A percentile compares a stretch with the other conserved stretches of the same genome.
Conservation (phyloP, 2,329 filamentous ascomycete species). For the Teratosphaeria destructans region DNA sequence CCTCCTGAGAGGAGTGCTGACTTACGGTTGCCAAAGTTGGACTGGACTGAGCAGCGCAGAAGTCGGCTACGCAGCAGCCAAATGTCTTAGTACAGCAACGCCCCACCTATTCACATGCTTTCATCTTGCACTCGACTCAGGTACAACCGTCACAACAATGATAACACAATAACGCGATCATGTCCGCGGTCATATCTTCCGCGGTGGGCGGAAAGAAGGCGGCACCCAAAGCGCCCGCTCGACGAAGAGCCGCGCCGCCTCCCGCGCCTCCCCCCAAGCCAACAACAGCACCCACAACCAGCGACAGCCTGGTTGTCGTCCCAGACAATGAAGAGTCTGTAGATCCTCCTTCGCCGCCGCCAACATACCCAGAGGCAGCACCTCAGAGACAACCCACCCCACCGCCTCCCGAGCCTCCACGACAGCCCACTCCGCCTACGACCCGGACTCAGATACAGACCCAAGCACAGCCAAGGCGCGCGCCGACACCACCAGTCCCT, state of each 20-base stretch:
- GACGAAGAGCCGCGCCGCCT: slow-evolving; percentile 30
- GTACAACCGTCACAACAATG: neutral
- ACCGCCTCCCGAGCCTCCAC: slow-evolving; percentile 4
- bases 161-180: slow-evolving; percentile 6
- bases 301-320: neutral
- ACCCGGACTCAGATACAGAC: slow-evolving; percentile 3
- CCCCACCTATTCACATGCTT: neutral
- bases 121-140: neutral
- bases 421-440: slow-evolving; percentile 8
- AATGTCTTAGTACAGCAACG: neutral
- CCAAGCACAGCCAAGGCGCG: slow-evolving; percentile 2
- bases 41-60: neutral
- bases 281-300: slow-evolving; percentile 3
- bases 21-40: neutral
- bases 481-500: slow-evolving; percentile 1
- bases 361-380: slow-evolving; percentile 2
- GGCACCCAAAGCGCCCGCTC: slow-evolving; percentile 36
- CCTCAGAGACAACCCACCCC: neutral
- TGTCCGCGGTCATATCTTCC: slow-evolving; percentile 43
- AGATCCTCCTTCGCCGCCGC: slow-evolving; percentile 10
- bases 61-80: neutral
- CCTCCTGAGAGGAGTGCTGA: neutral
- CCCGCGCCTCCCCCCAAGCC: slow-evolving; percentile 9
- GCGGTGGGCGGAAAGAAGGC: slow-evolving; percentile 41
- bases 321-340: neutral